Evolutionary conservation across 2,329 filamentous ascomycete species (phyloP).

Genomic region (Stemphylium vesicarium): DNA sequence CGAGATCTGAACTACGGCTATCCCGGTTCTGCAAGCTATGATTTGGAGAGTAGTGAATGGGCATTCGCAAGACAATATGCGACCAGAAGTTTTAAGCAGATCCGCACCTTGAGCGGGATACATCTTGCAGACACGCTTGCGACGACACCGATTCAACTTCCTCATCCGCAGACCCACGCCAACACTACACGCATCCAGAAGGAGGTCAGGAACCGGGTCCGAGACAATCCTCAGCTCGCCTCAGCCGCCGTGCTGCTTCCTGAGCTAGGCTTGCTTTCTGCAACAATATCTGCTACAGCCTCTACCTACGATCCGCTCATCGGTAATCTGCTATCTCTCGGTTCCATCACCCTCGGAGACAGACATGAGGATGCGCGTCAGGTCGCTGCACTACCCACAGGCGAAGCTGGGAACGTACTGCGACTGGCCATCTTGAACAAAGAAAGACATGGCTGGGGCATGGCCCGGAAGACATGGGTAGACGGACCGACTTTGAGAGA

Average conservation of each 20-base stretch:
- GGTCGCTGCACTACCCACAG: slow-evolving; percentile 51
- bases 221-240: slow-evolving; percentile 31
- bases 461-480: slow-evolving; percentile 55
- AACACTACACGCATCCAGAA: slow-evolving; percentile 17
- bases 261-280: slow-evolving; percentile 32
- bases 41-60: slow-evolving; percentile 57
- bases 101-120: slow-evolving; percentile 30
- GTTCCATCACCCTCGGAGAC: slow-evolving; percentile 59
- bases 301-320: slow-evolving; percentile 49
- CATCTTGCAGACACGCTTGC: slow-evolving; percentile 25
- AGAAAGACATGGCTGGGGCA: slow-evolving; percentile 63
- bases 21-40: slow-evolving; percentile 59
- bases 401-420: slow-evolving; percentile 65
- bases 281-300: slow-evolving; percentile 39
- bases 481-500: slow-evolving; percentile 52
- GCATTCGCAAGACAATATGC: slow-evolving; percentile 51
- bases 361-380: slow-evolving; percentile 35
- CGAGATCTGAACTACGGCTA: slow-evolving; percentile 62
- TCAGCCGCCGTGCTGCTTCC: slow-evolving; percentile 31
- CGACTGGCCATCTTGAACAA: slow-evolving; percentile 60
- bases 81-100: slow-evolving; percentile 28
- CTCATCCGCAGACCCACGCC: not conserved
- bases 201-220: slow-evolving; percentile 23
- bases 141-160: slow-evolving; percentile 19
- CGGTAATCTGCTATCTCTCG: slow-evolving; percentile 61